Percentiles rank a stretch among this genome's conserved stretches.
phyloP scores from a whole-genome alignment of 2,329 filamentous ascomycete species.

The Aspergillus sp. region DNA sequence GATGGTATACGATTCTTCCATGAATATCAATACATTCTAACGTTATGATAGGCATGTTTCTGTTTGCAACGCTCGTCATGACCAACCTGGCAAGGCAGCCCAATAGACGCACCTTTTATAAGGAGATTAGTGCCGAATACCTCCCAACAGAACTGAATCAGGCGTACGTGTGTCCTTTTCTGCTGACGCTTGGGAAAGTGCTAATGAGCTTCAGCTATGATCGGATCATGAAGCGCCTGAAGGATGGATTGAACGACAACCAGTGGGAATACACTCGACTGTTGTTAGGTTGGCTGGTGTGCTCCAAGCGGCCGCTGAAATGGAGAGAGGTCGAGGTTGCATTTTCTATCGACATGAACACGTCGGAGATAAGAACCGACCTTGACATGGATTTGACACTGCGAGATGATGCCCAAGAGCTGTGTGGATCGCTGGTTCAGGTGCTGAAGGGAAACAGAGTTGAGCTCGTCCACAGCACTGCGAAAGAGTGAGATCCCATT shows the following conservation, averaged over 20 bases:
- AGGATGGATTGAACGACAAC: not conserved
- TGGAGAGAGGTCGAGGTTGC: conserved; percentile 14
- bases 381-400: conserved; percentile 6
- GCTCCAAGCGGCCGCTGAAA: conserved; percentile 12
- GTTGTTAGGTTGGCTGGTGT: conserved; percentile 13
- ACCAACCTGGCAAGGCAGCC: conserved; percentile 12
- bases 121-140: conserved; percentile 2
- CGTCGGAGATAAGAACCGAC: not conserved
- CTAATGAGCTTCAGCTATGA: conserved; percentile 7
- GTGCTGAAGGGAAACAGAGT: conserved; percentile 12
- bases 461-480: conserved; percentile 19
- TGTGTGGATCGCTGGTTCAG: conserved; percentile 18
- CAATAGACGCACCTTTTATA: not conserved
- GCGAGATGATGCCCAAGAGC: conserved; percentile 4
- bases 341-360: conserved; percentile 7
- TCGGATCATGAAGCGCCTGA: conserved; percentile 17
- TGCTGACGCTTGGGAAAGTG: not conserved
- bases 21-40: not conserved
- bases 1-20: not conserved
- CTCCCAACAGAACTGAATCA: conserved; percentile 5
- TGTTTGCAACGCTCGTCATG: conserved; percentile 17
- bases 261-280: conserved; percentile 10
- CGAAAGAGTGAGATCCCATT: conserved; percentile 1
- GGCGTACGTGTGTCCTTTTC: conserved; percentile 2
- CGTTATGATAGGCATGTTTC: conserved; percentile 12